Percentiles rank a stretch among this genome's conserved stretches.
These are phyloP conservation scores for Taphrina pruni DNA, from an alignment of 1,139 yeast genomes.

Conservation along the genomic window DNA sequence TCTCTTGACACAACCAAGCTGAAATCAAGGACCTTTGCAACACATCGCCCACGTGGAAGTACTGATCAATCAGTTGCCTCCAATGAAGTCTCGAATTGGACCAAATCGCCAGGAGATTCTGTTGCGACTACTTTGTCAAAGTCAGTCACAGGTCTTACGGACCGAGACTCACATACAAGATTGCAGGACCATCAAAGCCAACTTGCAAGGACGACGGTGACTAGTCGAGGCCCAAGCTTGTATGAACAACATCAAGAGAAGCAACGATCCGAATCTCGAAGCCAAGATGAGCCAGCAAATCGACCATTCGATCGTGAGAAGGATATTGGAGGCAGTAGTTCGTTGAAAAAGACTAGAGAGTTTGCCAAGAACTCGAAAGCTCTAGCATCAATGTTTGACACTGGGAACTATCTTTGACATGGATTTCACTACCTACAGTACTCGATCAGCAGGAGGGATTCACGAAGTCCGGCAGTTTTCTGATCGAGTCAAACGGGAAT, in stretches of 20 bases:
- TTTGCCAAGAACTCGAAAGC: conserved; percentile 43
- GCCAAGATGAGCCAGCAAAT: conserved; percentile 43
- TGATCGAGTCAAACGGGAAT: too few relatives aligned
- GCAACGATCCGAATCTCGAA: conserved; percentile 39
- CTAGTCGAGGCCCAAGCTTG: conserved; percentile 15
- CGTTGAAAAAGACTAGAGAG: conserved; percentile 36
- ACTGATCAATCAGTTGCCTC: neutral
- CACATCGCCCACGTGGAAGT: neutral
- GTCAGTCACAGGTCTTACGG: neutral
- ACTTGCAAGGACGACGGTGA: neutral
- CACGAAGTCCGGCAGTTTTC: too few relatives aligned
- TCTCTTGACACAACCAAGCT: conserved; percentile 33
- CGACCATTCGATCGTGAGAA: conserved; percentile 46
- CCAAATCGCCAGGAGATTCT: conserved; percentile 42
- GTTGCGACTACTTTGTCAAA: conserved; percentile 9
- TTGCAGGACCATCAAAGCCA: neutral
- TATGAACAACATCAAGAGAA: conserved; percentile 42
- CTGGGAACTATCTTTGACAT: conserved; percentile 45
- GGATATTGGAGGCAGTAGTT: conserved; percentile 44
- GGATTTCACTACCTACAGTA: too few relatives aligned
- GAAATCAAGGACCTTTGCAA: conserved; percentile 44
- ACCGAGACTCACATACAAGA: neutral
- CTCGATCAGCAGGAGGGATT: too few relatives aligned
- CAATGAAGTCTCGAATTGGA: neutral
- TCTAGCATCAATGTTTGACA: conserved; percentile 44